phyloP scores from a whole-genome alignment of 495 filamentous ascomycete genomes.

The Penicillium taxi region DNA sequence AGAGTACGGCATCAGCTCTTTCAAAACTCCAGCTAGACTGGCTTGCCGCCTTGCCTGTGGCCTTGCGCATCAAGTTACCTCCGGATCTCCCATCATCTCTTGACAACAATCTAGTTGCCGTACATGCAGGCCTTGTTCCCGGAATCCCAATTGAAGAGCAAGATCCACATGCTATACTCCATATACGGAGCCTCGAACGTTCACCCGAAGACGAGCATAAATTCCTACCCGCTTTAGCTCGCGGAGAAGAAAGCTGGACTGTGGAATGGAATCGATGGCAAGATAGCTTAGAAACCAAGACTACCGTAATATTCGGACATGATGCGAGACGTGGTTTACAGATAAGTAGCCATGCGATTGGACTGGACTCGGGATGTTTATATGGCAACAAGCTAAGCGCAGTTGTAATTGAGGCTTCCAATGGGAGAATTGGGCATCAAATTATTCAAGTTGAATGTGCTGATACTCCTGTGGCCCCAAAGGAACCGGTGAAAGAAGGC shows the following conservation, averaged over 20 bases:
- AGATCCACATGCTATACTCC: constrained; percentile 68
- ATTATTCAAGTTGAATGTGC: constrained; percentile 18
- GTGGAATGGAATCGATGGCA: constrained; percentile 20
- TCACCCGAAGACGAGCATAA: not conserved
- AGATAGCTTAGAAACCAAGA: constrained; percentile 8
- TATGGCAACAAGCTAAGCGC: constrained; percentile 19
- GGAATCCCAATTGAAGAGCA: constrained; percentile 55
- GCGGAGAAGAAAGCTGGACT: constrained; percentile 19
- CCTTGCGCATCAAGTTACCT: constrained; percentile 52
- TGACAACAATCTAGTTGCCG: constrained; percentile 47
- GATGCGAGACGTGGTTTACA: constrained; percentile 23
- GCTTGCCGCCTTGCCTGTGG: constrained; percentile 57
- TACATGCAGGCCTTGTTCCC: constrained; percentile 73
- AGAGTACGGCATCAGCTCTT: constrained; percentile 21
- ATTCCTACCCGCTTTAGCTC: constrained; percentile 6
- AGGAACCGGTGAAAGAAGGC: too few species aligned
- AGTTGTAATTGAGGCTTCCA: constrained; percentile 10
- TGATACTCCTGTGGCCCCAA: constrained; percentile 11
- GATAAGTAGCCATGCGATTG: constrained; percentile 15
- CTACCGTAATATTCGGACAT: constrained; percentile 21
- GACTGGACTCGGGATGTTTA: constrained; percentile 19
- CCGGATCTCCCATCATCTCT: constrained; percentile 22
- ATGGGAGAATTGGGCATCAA: constrained; percentile 7
- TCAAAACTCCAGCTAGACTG: constrained; percentile 51
- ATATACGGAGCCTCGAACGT: constrained; percentile 64